These are phyloP conservation scores for Fusarium incarnatum DNA, from an alignment of 2,329 filamentous ascomycete species.

Conservation along the genomic window DNA sequence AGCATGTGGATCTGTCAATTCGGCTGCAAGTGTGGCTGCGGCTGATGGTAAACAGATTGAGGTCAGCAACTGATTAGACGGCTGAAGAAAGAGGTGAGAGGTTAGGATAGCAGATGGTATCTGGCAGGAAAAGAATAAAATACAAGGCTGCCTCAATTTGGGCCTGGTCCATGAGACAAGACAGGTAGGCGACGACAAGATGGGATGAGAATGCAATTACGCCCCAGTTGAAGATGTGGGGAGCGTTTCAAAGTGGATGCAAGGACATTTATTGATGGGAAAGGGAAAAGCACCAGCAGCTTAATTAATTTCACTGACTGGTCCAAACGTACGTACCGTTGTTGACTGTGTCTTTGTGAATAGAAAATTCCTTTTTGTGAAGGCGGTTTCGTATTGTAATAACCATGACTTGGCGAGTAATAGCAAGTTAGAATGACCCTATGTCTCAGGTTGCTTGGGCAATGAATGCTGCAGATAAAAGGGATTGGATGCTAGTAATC, in stretches of 20 bases:
- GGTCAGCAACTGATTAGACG: slow-evolving; percentile 31
- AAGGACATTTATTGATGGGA: slow-evolving; percentile 15
- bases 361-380: slow-evolving; percentile 51
- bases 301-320: not conserved
- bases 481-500: not conserved
- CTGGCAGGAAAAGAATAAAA: not conserved
- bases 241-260: slow-evolving; percentile 42
- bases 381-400: slow-evolving; percentile 51
- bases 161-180: slow-evolving; percentile 6
- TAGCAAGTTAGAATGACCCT: not conserved
- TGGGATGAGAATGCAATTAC: slow-evolving; percentile 33
- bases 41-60: slow-evolving; percentile 32
- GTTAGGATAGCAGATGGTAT: slow-evolving; percentile 9
- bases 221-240: slow-evolving; percentile 40
- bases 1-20: slow-evolving; percentile 48
- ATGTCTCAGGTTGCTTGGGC: slow-evolving; percentile 24
- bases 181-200: slow-evolving; percentile 3
- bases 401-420: not conserved
- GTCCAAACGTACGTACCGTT: slow-evolving; percentile 31
- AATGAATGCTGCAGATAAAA: slow-evolving; percentile 13
- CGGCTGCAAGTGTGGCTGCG: slow-evolving; percentile 33
- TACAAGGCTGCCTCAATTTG: slow-evolving; percentile 33
- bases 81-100: not conserved
- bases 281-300: not conserved
- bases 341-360: slow-evolving; percentile 49